Evolutionary conservation across 1,284 basidiomycete species (phyloP).

Genomic region (Termitomyces sp.): DNA sequence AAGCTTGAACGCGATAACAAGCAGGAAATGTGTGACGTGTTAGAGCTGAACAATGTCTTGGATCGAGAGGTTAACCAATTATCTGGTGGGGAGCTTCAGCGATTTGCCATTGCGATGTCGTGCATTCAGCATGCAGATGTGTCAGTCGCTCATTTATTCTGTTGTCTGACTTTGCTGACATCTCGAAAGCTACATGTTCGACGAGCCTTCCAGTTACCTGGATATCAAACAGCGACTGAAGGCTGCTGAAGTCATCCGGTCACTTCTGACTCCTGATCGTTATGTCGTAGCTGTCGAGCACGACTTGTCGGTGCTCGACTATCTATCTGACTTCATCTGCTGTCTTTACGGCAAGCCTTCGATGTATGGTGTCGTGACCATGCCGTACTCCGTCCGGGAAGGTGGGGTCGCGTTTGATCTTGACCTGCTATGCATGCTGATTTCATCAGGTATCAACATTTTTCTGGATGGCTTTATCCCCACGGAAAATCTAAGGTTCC

Average conservation of each 20-base stretch:
- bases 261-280: conserved; percentile 72
- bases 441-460: conserved; percentile 83
- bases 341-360: conserved; percentile 95
- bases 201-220: conserved; percentile 95
- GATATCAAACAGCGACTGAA: conserved; percentile 92
- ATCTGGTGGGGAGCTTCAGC: conserved; percentile 93
- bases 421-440: conserved; percentile 6
- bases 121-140: conserved; percentile 92
- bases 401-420: conserved; percentile 38
- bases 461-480: conserved; percentile 97
- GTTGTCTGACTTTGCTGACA: neutral
- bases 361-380: conserved; percentile 96
- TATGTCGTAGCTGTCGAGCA: conserved; percentile 97
- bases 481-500: conserved; percentile 97
- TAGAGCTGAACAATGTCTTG: conserved; percentile 84
- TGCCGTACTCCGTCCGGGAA: conserved; percentile 96
- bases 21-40: conserved; percentile 72
- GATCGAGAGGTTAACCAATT: conserved; percentile 81
- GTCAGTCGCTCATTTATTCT: conserved; percentile 29
- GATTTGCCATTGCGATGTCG: conserved; percentile 93
- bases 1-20: conserved; percentile 85
- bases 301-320: conserved; percentile 95
- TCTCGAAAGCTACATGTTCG: conserved; percentile 81
- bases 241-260: conserved; percentile 95
- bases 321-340: conserved; percentile 95